Evolutionary conservation across 495 filamentous ascomycete species (phyloP).

Genomic region (Neurospora africana): DNA sequence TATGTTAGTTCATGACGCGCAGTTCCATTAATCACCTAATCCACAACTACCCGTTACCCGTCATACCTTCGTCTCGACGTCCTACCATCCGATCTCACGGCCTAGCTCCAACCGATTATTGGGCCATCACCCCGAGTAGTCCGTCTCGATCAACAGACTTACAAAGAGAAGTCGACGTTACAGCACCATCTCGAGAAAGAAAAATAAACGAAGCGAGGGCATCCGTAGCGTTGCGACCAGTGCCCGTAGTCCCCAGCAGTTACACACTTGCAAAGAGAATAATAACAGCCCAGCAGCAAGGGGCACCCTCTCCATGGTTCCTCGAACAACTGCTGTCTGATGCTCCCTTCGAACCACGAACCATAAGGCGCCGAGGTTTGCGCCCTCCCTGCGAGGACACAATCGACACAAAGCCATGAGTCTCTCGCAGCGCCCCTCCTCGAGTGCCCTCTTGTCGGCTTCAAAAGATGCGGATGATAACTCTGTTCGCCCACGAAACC

Average conservation of each 20-base stretch:
- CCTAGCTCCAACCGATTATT: background rate
- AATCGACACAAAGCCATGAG: conserved; percentile 19
- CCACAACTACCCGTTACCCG: background rate
- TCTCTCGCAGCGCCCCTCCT: conserved; percentile 16
- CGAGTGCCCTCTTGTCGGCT: conserved; percentile 15
- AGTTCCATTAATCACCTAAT: background rate
- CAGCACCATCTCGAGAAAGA: background rate
- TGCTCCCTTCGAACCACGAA: conserved; percentile 11
- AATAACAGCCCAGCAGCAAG: background rate
- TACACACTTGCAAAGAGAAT: background rate
- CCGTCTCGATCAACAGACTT: background rate
- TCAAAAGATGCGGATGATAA: conserved; percentile 14
- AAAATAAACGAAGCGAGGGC: background rate
- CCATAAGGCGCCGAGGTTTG: conserved; percentile 18
- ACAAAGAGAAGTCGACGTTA: background rate
- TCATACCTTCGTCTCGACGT: background rate
- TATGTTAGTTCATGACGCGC: background rate
- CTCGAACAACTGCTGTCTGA: conserved; percentile 16
- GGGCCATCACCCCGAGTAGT: background rate
- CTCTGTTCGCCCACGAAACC: conserved; percentile 21
- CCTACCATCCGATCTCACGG: background rate
- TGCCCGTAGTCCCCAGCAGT: background rate
- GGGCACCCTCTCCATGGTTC: background rate
- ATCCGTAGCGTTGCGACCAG: background rate
- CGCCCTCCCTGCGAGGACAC: conserved; percentile 17